Conservation (phyloP, 140 eudicot genomes). For the Oenanthe javanica region DNA sequence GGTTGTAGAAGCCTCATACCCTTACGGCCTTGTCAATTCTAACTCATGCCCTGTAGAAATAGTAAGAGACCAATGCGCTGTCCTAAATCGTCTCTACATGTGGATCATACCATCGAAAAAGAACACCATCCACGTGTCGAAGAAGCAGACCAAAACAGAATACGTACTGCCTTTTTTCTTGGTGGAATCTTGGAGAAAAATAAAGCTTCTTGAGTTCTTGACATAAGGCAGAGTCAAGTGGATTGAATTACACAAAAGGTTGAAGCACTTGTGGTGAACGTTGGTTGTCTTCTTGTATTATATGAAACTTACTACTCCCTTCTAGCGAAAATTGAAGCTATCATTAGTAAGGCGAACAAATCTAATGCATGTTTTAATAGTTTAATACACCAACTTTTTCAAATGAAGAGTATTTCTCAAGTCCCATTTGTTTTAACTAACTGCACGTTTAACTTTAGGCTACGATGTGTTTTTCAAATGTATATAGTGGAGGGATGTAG, state of each 20-base stretch:
- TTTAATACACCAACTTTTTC: background rate
- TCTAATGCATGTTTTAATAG: background rate
- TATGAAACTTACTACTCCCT: background rate
- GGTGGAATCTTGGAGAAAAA: background rate
- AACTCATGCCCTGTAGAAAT: background rate
- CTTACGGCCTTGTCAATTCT: background rate
- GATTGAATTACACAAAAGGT: background rate
- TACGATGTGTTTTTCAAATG: background rate
- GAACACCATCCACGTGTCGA: background rate
- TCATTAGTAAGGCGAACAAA: background rate
- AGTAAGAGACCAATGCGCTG: background rate
- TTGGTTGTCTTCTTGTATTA: background rate
- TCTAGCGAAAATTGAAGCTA: background rate
- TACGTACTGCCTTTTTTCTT: background rate
- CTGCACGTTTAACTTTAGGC: background rate
- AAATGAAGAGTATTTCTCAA: background rate
- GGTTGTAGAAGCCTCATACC: background rate
- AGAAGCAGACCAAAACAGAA: background rate
- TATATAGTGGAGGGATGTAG: background rate
- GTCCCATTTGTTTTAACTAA: too few relatives aligned
- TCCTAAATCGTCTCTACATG: background rate
- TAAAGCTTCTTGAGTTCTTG: background rate
- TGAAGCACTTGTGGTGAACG: background rate
- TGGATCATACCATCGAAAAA: background rate
- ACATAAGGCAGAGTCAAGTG: background rate